phyloP scores from a whole-genome alignment of 352 stramenopile genomes.

The Globisporangium barbulae region DNA sequence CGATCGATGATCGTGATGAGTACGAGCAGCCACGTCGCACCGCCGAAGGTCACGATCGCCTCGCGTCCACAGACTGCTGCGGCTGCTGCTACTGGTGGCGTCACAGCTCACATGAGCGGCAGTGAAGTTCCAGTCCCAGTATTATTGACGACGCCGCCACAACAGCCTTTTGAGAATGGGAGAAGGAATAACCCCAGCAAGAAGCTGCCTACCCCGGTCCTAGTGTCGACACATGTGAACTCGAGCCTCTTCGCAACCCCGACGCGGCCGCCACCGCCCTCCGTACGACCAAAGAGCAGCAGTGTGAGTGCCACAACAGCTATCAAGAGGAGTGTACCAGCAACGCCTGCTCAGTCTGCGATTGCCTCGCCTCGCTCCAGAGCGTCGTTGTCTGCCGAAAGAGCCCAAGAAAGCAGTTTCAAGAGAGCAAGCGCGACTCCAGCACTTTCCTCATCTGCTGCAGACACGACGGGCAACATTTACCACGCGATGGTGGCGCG shows the following conservation, averaged over 20 bases:
- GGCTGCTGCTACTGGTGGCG: background rate
- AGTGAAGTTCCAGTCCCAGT: background rate
- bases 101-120: background rate
- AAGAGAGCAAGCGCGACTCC: background rate
- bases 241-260: background rate
- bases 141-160: background rate
- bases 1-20: background rate
- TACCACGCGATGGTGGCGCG: constrained; percentile 42
- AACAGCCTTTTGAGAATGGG: background rate
- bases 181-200: background rate
- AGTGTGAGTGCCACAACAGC: background rate
- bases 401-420: background rate
- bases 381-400: background rate
- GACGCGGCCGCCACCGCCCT: background rate
- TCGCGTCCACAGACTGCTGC: constrained; percentile 23
- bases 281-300: constrained; percentile 10
- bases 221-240: background rate
- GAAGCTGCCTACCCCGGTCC: background rate
- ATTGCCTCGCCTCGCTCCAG: background rate
- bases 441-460: background rate
- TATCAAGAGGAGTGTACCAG: background rate
- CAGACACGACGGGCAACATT: constrained; percentile 23
- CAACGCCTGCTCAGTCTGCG: background rate
- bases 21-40: constrained; percentile 4
- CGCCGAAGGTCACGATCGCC: constrained; percentile 26